Evolutionary conservation across 2,329 filamentous ascomycete species (phyloP), one percentile per base, ranked within the genome.

Genomic region (Beauveria sp.): DNA sequence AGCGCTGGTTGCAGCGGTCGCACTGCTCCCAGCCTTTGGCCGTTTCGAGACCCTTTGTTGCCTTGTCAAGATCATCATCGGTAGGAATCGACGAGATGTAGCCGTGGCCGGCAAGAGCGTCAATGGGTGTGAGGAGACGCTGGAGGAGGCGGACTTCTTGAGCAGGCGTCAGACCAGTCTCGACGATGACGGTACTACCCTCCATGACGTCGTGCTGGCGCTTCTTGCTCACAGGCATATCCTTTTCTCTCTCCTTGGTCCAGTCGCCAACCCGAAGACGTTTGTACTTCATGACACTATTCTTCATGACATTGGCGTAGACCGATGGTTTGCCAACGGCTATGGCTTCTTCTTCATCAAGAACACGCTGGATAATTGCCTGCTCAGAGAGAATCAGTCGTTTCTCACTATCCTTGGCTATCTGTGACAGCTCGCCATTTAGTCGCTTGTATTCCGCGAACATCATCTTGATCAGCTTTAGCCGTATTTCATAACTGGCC

Each of bases 271-370:
- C 70, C 0, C 78, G 79, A 89, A 96, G 93, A 64, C 88, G 88
- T 69, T 88, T 91, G 70, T 92, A 86, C 49, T 81, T 80, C 67
- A 89, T 81, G 62, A 98, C 88, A 40, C 86, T 86, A 66, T 91
- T 89, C 70, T 93, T 96, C 72, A 98, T 85, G 28, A 92, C 79
- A 67, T 96, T 96, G 8, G 82, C 79, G 69, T 99, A 99, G 30
- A 98, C 85, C 0, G 81, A 74, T 1, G 81, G 76, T 63, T 87
- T 87, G 18, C 87, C 85, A 14, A 79, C 79, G 1, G 92, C 92
- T 8, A 85, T 77, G 42, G 83, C 83, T 70, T 96, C 86, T 74
- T 99, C 96, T 63, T 93, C 86, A 66, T 93, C 88, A 1, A 93
- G 76, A 0, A 86, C 84, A 63, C 85, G 78, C 66, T 81, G 83